Evolutionary conservation across 2,329 filamentous ascomycete genomes (phyloP), one percentile per base, ranked within the genome.

Genomic region (Chaetothyriales sp.): DNA sequence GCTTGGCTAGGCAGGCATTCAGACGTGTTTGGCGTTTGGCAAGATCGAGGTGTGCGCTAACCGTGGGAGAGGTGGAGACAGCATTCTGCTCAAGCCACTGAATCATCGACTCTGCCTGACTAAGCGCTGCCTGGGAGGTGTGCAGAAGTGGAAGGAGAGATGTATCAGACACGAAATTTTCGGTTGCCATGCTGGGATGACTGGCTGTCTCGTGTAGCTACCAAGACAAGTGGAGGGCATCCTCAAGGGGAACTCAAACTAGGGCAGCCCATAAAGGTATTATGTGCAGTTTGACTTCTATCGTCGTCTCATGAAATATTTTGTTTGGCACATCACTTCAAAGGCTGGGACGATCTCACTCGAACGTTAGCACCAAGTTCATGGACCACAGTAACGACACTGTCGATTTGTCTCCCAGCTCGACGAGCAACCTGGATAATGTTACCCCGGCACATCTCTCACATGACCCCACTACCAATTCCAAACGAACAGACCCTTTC

Each of bases 401-500:
- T 28, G 15, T 46, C n/a, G 25, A 13, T 15, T 5, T 40, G 13
- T 13, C 33, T 40, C 10, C 33, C 15, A 13, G 33, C 33, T 40
- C 10, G 15, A 10, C 33, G 10, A 40, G 33, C 33, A 40, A 40
- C 13, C 9, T 15, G 13, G 33, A 40, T 40, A 4, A 15, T 15
- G 33, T 5, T 15, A 48, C 77, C 28, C 76, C 79, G 51, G 67
- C 81, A 37, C 79, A 85, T 62, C 80, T 82, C 58, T 86, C 84
- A 19, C 84, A 89, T 67, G 77, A 85, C 63, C 81, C 85, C 43
- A 62, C 73, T 54, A 82, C 83, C 67, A 92, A 89, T 67, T 74
- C 85, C 70, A 97, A 97, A 73, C 80, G 88, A 62, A 86, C 73
- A 65, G 89, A 95, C 65, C 92, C 92, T 18, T 98, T 97, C 69